These are phyloP conservation scores for Chlamydomonas eustigma DNA, from an alignment of 139 green algal species.

Conservation along the genomic window DNA sequence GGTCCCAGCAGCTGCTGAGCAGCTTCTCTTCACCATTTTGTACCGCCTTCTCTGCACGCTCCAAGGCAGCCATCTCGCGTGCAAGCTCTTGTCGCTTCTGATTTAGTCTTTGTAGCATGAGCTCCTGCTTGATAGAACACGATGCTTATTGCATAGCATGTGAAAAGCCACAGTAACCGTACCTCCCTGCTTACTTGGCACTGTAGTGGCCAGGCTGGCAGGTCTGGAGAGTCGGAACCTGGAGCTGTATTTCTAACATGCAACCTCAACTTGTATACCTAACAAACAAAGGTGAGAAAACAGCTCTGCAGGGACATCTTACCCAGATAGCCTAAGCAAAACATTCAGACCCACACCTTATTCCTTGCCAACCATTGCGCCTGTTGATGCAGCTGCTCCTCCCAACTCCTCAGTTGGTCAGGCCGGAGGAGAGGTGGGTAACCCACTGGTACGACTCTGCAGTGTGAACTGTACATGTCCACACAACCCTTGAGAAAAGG, in stretches of 20 bases:
- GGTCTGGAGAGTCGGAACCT: too few species aligned
- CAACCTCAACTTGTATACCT: too few species aligned
- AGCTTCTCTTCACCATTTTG: not conserved
- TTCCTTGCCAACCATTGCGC: not conserved
- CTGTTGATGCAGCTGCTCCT: not conserved
- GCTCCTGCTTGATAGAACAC: not conserved
- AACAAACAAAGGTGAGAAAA: too few species aligned
- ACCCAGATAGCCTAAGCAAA: too few species aligned
- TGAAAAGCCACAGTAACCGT: too few species aligned
- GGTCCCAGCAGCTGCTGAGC: not conserved
- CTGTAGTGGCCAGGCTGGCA: too few species aligned
- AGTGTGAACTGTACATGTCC: not conserved
- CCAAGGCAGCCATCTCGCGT: not conserved
- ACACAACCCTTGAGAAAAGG: not conserved
- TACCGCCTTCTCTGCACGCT: not conserved
- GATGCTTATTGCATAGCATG: too few species aligned
- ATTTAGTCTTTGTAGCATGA: not conserved
- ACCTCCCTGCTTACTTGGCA: too few species aligned
- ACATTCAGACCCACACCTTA: not conserved
- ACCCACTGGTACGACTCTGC: not conserved
- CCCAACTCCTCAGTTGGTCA: not conserved
- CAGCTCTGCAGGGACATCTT: too few species aligned
- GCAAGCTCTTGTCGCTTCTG: constrained; percentile 5
- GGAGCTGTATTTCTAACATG: too few species aligned
- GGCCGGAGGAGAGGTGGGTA: constrained; percentile 10